Evolutionary conservation across 768 basidiomycete genomes (phyloP).

Genomic region (Pisolithus albus): DNA sequence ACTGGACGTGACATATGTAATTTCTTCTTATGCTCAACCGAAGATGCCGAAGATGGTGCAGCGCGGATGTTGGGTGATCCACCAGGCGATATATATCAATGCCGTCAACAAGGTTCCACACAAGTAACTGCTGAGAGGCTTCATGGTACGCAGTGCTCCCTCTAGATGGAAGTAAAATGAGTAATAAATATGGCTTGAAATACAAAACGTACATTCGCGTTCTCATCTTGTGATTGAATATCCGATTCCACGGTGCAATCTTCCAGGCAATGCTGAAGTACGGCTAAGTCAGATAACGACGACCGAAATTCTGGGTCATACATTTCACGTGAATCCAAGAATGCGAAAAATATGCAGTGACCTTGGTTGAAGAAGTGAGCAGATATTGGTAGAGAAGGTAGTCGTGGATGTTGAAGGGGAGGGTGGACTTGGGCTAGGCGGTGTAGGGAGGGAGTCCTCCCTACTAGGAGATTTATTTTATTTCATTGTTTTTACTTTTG

Average conservation of each 20-base stretch:
- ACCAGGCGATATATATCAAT: neutral
- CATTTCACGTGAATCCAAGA: neutral
- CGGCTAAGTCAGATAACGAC: too few relatives aligned
- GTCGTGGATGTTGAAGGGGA: neutral
- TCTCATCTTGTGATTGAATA: too few relatives aligned
- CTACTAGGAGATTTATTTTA: too few relatives aligned
- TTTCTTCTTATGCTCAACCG: neutral
- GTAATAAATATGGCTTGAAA: neutral
- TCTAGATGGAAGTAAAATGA: neutral
- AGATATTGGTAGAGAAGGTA: neutral
- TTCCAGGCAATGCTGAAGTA: too few relatives aligned
- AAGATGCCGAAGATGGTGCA: neutral
- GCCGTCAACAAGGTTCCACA: constrained; percentile 2
- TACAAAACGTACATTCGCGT: too few relatives aligned
- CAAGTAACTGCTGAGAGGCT: neutral
- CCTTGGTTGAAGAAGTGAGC: constrained; percentile 1
- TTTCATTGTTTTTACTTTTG: too few relatives aligned
- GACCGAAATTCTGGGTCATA: too few relatives aligned
- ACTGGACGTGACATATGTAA: neutral
- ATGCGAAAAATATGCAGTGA: neutral
- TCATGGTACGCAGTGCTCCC: neutral
- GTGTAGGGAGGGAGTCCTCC: too few relatives aligned
- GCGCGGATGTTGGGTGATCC: neutral
- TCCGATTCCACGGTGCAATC: too few relatives aligned
- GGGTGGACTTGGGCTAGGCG: neutral